Evolutionary conservation across 73 alveolate genomes (phyloP), one percentile per base, ranked within the genome.

Genomic region (Paramecium sexaurelia): DNA sequence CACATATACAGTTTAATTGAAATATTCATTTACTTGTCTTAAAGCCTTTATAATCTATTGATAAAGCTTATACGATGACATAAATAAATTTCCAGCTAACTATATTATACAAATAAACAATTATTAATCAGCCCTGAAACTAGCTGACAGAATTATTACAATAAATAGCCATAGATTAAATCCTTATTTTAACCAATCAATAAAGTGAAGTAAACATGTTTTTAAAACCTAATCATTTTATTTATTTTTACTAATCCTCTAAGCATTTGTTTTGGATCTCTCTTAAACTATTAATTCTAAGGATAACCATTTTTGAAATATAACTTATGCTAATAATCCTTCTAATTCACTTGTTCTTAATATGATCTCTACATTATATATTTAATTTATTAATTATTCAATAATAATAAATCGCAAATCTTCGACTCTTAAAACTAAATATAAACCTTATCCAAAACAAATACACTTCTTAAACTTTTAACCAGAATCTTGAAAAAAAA

Each of bases 251-350:
- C 89, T 22, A 78, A 43, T 17, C 51, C 45, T 29, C 51, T 78
- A 1, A 78, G 32, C 67, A 78, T 1, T 78, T 78, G 5, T 7
- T 78, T 40, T 11, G 41, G 51, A 78, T 78, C 71, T 40, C 71
- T 20, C 41, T 78, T 78, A 35, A 69, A 69, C 51, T 20, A 6
- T 55, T 78, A 43, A 32, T 78, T 78, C 43, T 39, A 41, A 5
- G 90, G 90, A 78, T 39, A 36, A 17, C 90, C 90, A 78, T 78
- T 78, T 43, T 78, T 78, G n/a, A 78, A 78, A 43, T 78, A 78
- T 39, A 78, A 40, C 24, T 78, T 78, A 78, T 69, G 51, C 26
- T n/a, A 2, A 17, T 33, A 36, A 69, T 69, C 85, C 85, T 69
- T 69, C 35, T 33, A 69, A 36, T 69, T 69, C 51, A 69, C 61